Percentiles rank a stretch among this genome's conserved stretches.
Evolutionary conservation across 2,329 filamentous ascomycete species (phyloP).

Genomic region (Alternaria gansuensis): DNA sequence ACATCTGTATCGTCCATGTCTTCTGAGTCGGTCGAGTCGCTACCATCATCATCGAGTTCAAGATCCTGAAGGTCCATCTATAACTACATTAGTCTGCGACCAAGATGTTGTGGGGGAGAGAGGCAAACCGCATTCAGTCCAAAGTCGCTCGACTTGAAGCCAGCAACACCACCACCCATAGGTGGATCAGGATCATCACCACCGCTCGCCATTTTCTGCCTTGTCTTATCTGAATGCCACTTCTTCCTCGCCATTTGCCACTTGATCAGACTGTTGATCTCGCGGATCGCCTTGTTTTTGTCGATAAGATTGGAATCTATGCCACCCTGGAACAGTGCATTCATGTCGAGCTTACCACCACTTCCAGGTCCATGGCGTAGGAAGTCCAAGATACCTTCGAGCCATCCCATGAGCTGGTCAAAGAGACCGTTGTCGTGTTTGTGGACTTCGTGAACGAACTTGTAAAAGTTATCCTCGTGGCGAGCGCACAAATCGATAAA

Average conservation of each 20-base stretch:
- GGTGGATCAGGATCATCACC: conserved; percentile 57
- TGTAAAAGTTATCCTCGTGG: conserved; percentile 97
- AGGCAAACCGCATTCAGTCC: conserved; percentile 76
- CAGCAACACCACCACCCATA: conserved; percentile 52
- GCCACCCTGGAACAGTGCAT: conserved; percentile 86
- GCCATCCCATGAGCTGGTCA: conserved; percentile 95
- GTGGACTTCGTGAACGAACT: conserved; percentile 98
- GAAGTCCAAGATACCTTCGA: conserved; percentile 94
- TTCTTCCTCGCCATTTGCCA: conserved; percentile 97
- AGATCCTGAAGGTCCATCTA: conserved; percentile 83
- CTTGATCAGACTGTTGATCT: conserved; percentile 85
- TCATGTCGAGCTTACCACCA: conserved; percentile 90
- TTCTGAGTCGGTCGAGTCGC: conserved; percentile 66
- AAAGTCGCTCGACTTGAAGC: conserved; percentile 85
- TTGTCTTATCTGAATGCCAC: conserved; percentile 97
- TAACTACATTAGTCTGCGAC: conserved; percentile 18
- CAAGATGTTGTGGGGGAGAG: not conserved
- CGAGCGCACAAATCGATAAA: conserved; percentile 97
- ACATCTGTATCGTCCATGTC: conserved; percentile 72
- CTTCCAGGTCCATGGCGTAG: conserved; percentile 79
- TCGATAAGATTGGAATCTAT: conserved; percentile 73
- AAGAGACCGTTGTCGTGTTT: conserved; percentile 96
- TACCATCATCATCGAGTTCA: conserved; percentile 74
- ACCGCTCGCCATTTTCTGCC: conserved; percentile 97
- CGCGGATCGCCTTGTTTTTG: conserved; percentile 73